A percentile compares a stretch with the other conserved stretches of the same genome.
Evolutionary conservation across 495 filamentous ascomycete species (phyloP).

Genomic region (Viridothelium virens): DNA sequence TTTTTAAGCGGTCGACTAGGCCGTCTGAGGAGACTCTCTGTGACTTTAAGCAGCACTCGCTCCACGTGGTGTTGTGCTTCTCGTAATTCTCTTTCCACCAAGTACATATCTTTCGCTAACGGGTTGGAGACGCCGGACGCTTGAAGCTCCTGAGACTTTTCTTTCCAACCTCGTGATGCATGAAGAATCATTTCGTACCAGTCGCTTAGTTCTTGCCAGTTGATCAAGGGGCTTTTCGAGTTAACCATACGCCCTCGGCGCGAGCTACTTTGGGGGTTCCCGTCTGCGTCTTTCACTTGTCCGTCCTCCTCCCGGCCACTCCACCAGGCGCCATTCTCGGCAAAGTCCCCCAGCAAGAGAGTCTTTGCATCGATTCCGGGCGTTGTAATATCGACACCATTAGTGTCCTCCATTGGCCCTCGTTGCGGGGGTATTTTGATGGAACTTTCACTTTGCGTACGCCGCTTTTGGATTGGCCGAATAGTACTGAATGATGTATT

Average conservation of each 20-base stretch:
- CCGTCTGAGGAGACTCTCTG: conserved; percentile 76
- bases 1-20: conserved; percentile 63
- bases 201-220: conserved; percentile 62
- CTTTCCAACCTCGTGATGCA: neutral
- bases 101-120: conserved; percentile 22
- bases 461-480: conserved; percentile 33
- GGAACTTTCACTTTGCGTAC: conserved; percentile 40
- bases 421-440: conserved; percentile 25
- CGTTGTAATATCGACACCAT: neutral
- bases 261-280: conserved; percentile 28
- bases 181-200: conserved; percentile 69
- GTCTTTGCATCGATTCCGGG: conserved; percentile 58
- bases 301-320: conserved; percentile 42
- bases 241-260: conserved; percentile 41
- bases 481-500: conserved; percentile 60
- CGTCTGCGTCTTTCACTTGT: conserved; percentile 27
- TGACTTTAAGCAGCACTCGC: conserved; percentile 67
- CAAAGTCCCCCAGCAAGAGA: conserved; percentile 68
- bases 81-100: conserved; percentile 51
- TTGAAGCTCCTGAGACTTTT: conserved; percentile 29
- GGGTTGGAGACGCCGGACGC: conserved; percentile 10
- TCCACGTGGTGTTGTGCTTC: conserved; percentile 63
- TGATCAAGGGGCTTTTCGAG: conserved; percentile 59
- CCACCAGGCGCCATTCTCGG: conserved; percentile 83
- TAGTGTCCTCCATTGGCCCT: neutral